Evolutionary conservation across 1,139 yeast species (phyloP).

Genomic region (Candida sojae): DNA sequence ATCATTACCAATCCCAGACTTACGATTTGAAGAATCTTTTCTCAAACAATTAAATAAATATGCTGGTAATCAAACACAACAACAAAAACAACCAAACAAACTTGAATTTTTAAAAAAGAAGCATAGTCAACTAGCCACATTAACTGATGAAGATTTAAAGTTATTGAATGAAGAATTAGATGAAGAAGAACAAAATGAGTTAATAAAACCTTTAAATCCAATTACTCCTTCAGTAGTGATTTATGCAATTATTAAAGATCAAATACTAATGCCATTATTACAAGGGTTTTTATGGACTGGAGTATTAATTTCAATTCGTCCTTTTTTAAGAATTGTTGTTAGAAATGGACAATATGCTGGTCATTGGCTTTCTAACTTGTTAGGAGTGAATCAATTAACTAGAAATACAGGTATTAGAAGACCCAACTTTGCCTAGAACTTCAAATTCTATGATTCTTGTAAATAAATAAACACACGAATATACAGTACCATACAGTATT

Average conservation of each 20-base stretch:
- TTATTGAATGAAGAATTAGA: constrained; percentile 25
- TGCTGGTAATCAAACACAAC: constrained; percentile 20
- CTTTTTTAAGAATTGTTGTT: constrained; percentile 28
- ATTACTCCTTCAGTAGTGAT: constrained; percentile 51
- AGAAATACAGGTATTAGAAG: neutral
- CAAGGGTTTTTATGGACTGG: constrained; percentile 48
- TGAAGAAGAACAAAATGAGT: constrained; percentile 22
- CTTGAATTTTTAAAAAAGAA: neutral
- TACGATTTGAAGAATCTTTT: constrained; percentile 66
- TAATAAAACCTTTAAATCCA: constrained; percentile 29
- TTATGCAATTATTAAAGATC: constrained; percentile 63
- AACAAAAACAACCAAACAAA: constrained; percentile 3
- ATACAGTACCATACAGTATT: too few relatives aligned
- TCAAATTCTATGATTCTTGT: too few relatives aligned
- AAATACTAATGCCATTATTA: constrained; percentile 65
- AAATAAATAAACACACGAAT: too few relatives aligned
- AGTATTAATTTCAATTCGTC: constrained; percentile 31
- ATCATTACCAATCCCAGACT: constrained; percentile 56
- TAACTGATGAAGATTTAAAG: constrained; percentile 27
- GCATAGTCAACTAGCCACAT: constrained; percentile 8
- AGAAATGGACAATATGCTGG: constrained; percentile 37
- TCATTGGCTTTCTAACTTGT: constrained; percentile 20
- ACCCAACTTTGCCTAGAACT: neutral
- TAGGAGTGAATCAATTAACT: constrained; percentile 24
- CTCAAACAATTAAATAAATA: constrained; percentile 44